Evolutionary conservation across 768 basidiomycete genomes (phyloP).

Genomic region (Trichaptum fuscoviolaceum): DNA sequence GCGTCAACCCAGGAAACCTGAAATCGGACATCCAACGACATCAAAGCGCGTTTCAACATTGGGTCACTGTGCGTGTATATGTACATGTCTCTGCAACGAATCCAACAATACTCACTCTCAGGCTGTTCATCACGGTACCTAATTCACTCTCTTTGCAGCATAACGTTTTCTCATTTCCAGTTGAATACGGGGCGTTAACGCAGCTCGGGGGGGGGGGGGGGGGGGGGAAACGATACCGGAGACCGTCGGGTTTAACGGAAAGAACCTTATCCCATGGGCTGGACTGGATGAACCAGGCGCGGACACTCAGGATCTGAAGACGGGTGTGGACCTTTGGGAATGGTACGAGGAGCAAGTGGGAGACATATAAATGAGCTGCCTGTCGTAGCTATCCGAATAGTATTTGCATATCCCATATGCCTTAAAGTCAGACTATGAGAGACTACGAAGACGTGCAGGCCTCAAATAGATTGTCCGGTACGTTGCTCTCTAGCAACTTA

Average conservation of each 20-base stretch:
- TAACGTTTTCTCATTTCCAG: constrained; percentile 1
- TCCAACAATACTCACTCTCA: not conserved
- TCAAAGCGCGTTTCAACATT: not conserved
- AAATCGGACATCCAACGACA: not conserved
- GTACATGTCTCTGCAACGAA: too few relatives aligned
- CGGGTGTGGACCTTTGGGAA: constrained; percentile 26
- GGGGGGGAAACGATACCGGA: constrained; percentile 21
- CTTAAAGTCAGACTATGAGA: too few relatives aligned
- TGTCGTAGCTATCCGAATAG: too few relatives aligned
- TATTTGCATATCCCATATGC: too few relatives aligned
- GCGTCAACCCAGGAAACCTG: constrained; percentile 1
- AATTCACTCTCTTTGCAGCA: not conserved
- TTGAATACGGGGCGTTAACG: constrained; percentile 19
- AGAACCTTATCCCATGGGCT: constrained; percentile 31
- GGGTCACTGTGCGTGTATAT: not conserved
- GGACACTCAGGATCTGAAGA: constrained; percentile 18
- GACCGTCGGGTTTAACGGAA: constrained; percentile 19
- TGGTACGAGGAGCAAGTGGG: constrained; percentile 31
- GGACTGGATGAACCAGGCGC: constrained; percentile 22
- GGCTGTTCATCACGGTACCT: too few relatives aligned
- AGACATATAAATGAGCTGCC: not conserved
- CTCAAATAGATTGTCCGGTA: constrained; percentile 26
- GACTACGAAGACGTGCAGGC: constrained; percentile 6
- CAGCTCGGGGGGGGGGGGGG: constrained; percentile 23
- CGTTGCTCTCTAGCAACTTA: constrained; percentile 24